A percentile compares a stretch with the other conserved stretches of the same genome.
These are phyloP conservation scores for Cercospora nicotianae DNA, from an alignment of 2,329 filamentous ascomycete species.

Conservation along the genomic window DNA sequence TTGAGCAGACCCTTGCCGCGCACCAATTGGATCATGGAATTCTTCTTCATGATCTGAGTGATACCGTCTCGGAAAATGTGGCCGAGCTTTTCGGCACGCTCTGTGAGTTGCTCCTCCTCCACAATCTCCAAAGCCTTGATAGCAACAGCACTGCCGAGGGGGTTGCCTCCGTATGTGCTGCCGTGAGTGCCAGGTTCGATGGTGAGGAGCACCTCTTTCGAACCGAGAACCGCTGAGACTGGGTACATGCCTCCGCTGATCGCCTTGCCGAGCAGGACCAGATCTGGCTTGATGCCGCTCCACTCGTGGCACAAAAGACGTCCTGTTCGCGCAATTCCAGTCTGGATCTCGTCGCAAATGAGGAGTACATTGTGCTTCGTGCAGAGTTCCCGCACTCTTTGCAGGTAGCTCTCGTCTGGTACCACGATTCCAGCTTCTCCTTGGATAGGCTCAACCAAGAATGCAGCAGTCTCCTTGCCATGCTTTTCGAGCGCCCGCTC, in stretches of 20 bases:
- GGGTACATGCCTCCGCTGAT: constrained; percentile 99
- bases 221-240: constrained; percentile 87
- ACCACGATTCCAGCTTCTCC: constrained; percentile 97
- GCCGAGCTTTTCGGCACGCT: constrained; percentile 77
- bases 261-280: constrained; percentile 93
- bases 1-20: constrained; percentile 94
- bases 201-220: constrained; percentile 90
- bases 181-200: constrained; percentile 96
- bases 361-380: constrained; percentile 93
- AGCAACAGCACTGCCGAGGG: constrained; percentile 89
- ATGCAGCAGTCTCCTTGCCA: constrained; percentile 82
- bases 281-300: constrained; percentile 91
- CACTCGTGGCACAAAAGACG: constrained; percentile 93
- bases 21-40: constrained; percentile 76
- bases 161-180: constrained; percentile 97
- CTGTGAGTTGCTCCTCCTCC: constrained; percentile 84
- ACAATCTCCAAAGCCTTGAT: constrained; percentile 94
- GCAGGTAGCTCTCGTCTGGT: constrained; percentile 84
- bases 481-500: constrained; percentile 76
- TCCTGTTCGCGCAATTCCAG: constrained; percentile 91
- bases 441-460: constrained; percentile 95
- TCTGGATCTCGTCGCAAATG: constrained; percentile 98
- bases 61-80: constrained; percentile 80
- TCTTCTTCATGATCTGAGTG: constrained; percentile 62
- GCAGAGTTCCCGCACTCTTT: constrained; percentile 77